phyloP scores from a whole-genome alignment of 208 protist species.

The Trypanosoma scelopori region DNA sequence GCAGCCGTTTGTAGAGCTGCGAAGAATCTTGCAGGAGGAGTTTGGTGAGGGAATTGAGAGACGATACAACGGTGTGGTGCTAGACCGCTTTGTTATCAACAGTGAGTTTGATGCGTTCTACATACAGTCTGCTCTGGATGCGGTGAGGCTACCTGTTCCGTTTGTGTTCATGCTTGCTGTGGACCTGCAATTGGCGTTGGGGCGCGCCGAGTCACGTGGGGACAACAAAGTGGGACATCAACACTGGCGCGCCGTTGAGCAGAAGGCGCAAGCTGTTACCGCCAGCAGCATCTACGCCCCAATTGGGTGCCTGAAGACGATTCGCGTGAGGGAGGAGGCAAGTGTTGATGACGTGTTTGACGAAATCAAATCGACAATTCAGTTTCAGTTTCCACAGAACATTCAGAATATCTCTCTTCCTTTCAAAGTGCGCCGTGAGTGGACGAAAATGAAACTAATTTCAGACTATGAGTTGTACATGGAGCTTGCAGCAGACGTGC shows the following conservation, averaged over 20 bases:
- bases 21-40: constrained; percentile 49
- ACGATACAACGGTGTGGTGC: constrained; percentile 71
- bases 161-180: constrained; percentile 80
- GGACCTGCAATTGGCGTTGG: constrained; percentile 51
- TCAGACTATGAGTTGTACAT: constrained; percentile 56
- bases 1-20: constrained; percentile 74
- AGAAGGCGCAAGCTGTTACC: constrained; percentile 64
- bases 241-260: constrained; percentile 67
- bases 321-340: constrained; percentile 41
- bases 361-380: constrained; percentile 51
- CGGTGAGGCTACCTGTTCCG: constrained; percentile 58
- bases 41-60: constrained; percentile 55
- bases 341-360: constrained; percentile 41
- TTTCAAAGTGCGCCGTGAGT: constrained; percentile 14
- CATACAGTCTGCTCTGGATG: constrained; percentile 57
- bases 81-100: constrained; percentile 83
- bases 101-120: constrained; percentile 87
- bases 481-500: constrained; percentile 59
- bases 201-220: constrained; percentile 52
- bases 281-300: constrained; percentile 61
- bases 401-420: constrained; percentile 14
- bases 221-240: constrained; percentile 51
- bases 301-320: constrained; percentile 46
- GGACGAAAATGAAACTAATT: constrained; percentile 42
- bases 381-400: constrained; percentile 33